Percentiles rank a stretch among this genome's conserved stretches.
Evolutionary conservation across 495 filamentous ascomycete genomes (phyloP).

Genomic region (Penicillium fimorum): DNA sequence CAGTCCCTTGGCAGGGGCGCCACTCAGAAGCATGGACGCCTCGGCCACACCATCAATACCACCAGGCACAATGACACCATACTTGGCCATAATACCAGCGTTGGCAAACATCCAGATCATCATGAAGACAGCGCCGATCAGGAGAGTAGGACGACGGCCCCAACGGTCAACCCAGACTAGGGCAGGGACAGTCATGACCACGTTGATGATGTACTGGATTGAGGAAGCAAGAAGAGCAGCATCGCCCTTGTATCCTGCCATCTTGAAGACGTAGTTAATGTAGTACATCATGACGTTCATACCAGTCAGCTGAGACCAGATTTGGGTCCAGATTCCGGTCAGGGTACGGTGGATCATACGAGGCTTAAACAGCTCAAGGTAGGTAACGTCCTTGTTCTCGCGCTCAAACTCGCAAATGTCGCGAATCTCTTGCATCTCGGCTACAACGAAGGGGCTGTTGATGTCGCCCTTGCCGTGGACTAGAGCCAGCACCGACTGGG

Average conservation of each 20-base stretch:
- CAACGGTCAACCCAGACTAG: constrained; percentile 59
- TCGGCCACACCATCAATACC: constrained; percentile 38
- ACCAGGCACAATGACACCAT: constrained; percentile 50
- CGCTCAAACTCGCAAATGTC: constrained; percentile 69
- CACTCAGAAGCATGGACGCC: constrained; percentile 38
- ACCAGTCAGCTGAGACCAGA: constrained; percentile 80
- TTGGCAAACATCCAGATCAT: constrained; percentile 66
- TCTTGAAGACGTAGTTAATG: constrained; percentile 39
- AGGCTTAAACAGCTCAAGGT: constrained; percentile 65
- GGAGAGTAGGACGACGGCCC: constrained; percentile 61
- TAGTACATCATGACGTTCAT: constrained; percentile 78
- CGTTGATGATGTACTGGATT: constrained; percentile 68
- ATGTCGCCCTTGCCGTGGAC: constrained; percentile 70
- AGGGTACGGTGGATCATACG: constrained; percentile 70
- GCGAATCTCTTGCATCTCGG: constrained; percentile 68
- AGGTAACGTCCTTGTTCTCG: constrained; percentile 57
- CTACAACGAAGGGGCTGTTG: constrained; percentile 58
- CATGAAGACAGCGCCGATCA: constrained; percentile 68
- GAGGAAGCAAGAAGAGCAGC: constrained; percentile 57
- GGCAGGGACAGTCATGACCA: constrained; percentile 52
- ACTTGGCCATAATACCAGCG: constrained; percentile 58
- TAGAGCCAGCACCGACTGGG: constrained; percentile 58
- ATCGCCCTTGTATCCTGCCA: constrained; percentile 38
- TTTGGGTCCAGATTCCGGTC: constrained; percentile 73
- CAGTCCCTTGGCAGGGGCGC: constrained; percentile 49